Evolutionary conservation across 148 eudicot genomes (phyloP).

Genomic region (Chenopodium suecicum): DNA sequence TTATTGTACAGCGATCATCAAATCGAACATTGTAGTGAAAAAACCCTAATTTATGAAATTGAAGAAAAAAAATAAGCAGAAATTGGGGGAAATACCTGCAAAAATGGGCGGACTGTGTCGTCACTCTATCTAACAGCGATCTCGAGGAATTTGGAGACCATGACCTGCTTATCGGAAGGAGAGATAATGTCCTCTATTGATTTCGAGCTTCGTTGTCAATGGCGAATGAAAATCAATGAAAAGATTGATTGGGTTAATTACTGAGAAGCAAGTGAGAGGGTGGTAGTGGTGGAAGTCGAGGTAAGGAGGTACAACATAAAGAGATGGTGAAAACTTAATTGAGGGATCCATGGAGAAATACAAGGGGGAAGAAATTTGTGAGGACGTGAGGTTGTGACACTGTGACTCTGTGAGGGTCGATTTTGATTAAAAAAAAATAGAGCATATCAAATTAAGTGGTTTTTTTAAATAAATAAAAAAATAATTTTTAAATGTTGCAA

Average conservation of each 20-base stretch:
- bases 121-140: slow-evolving; percentile 81
- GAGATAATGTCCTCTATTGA: slow-evolving; percentile 50
- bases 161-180: slow-evolving; percentile 45
- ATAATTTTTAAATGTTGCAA: too few species aligned
- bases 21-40: background rate
- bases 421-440: slow-evolving; percentile 4
- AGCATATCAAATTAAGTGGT: too few species aligned
- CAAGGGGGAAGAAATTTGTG: too few species aligned
- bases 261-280: too few species aligned
- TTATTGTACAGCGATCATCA: background rate
- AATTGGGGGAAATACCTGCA: slow-evolving; percentile 47
- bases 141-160: slow-evolving; percentile 81
- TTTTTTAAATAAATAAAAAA: too few species aligned
- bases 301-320: too few species aligned
- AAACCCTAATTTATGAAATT: background rate
- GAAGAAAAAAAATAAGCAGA: background rate
- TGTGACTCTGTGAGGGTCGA: too few species aligned
- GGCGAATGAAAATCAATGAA: background rate
- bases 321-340: background rate
- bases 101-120: slow-evolving; percentile 77
- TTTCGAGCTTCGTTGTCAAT: background rate
- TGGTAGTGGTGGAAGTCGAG: too few species aligned
- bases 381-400: too few species aligned
- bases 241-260: background rate
- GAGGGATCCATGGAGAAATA: slow-evolving; percentile 7